Percentiles rank a stretch among this genome's conserved stretches.
Conservation (phyloP, 148 eudicot genomes). For the Vaccinium darrowii region DNA sequence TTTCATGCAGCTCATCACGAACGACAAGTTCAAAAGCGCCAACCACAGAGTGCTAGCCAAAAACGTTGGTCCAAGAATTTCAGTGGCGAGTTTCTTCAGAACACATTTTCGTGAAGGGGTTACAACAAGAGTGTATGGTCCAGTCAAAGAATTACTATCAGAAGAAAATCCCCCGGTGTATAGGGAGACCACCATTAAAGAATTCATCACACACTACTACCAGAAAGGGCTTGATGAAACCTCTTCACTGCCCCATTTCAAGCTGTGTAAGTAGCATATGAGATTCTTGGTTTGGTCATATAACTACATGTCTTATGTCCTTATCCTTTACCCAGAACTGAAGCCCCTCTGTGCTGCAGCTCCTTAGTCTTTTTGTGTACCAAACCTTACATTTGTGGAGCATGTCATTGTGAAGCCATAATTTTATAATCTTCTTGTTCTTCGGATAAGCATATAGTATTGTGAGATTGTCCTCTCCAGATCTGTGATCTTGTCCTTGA, state of each 20-base stretch:
- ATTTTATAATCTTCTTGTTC: too few relatives aligned
- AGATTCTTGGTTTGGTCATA: not conserved
- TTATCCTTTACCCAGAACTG: not conserved
- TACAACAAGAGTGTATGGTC: slow-evolving; percentile 22
- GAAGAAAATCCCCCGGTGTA: slow-evolving; percentile 24
- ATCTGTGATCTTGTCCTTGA: too few relatives aligned
- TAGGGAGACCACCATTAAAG: slow-evolving; percentile 16
- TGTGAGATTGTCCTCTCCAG: too few relatives aligned
- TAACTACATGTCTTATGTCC: not conserved
- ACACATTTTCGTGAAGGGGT: not conserved
- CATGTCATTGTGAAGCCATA: too few relatives aligned
- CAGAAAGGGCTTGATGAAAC: slow-evolving; percentile 14
- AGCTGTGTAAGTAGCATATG: slow-evolving; percentile 13
- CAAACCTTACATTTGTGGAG: too few relatives aligned
- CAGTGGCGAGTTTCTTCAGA: slow-evolving; percentile 45
- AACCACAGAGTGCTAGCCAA: slow-evolving; percentile 50
- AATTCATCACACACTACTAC: not conserved
- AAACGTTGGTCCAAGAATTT: slow-evolving; percentile 42
- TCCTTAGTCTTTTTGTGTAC: too few relatives aligned
- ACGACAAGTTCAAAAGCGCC: slow-evolving; percentile 52
- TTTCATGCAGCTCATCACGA: slow-evolving; percentile 42
- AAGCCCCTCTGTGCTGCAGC: not conserved
- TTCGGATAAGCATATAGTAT: too few relatives aligned
- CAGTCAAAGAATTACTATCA: slow-evolving; percentile 27
- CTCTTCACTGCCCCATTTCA: slow-evolving; percentile 22